Conservation (phyloP, 1,284 basidiomycete genomes). For the Cryptococcus hybrid region DNA sequence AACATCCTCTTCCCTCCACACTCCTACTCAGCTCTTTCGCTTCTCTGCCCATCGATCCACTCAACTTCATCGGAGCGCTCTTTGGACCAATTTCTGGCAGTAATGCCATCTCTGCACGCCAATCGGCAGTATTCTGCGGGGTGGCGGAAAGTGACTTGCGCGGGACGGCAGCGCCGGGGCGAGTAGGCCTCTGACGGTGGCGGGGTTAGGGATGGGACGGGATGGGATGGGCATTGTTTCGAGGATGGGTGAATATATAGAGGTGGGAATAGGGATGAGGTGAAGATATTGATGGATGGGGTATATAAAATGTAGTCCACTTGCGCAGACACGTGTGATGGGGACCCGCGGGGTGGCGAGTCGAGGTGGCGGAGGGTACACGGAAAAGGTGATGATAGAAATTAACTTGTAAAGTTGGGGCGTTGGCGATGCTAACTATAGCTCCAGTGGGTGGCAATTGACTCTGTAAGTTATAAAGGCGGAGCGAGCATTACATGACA, state of each 20-base stretch:
- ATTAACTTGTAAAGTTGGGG: too few relatives aligned
- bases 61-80: constrained; percentile 2
- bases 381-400: background rate
- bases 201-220: constrained; percentile 27
- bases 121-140: constrained; percentile 17
- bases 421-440: too few relatives aligned
- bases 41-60: background rate
- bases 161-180: constrained; percentile 19
- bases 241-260: background rate
- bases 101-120: constrained; percentile 35
- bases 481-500: too few relatives aligned
- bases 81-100: constrained; percentile 8
- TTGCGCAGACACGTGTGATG: background rate
- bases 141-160: constrained; percentile 13
- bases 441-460: too few relatives aligned
- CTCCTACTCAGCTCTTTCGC: background rate
- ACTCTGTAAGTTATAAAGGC: too few relatives aligned
- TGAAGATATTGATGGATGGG: background rate
- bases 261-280: background rate
- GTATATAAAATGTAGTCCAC: background rate
- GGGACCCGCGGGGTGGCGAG: constrained; percentile 1
- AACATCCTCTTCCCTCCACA: constrained; percentile 19
- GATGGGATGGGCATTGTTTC: constrained; percentile 38
- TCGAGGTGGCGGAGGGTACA: background rate
- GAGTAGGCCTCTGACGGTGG: constrained; percentile 6